Base-by-base conservation (phyloP, 108 stramenopile species). In the Bacterosira constricta region DNA sequence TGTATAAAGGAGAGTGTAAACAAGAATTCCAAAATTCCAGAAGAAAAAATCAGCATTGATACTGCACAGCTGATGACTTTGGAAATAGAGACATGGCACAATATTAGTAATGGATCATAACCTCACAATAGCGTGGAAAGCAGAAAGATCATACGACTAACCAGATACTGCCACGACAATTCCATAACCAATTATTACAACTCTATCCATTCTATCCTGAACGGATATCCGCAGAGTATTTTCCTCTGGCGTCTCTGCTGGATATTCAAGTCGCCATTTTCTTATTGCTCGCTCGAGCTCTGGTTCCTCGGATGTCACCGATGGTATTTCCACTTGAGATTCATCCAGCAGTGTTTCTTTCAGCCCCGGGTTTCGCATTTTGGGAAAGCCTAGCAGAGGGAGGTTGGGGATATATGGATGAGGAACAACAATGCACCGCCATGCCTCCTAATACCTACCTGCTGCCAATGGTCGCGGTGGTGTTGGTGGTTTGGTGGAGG, bases 141-240 rank as follows among this genome's bases (percentile, higher is more conserved):
- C 11, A 27, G 26, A 62, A n/a, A 23, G 26, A 45, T 4, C 39
- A 45, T 4, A 46, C 20, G 53, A 57, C 71, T 73, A 38, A 73
- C 71, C 41, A 4, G 61, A 36, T 27, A 32, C 31, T 9, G 54
- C 62, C 15, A 63, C 71, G n/a, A 63, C 13, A n/a, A 35, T 63
- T 2, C 60, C 54, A n/a, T 55, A 63, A 18, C 53, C 62, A 32
- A 73, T 18, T 31, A 73, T 1, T 6, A 61, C 34, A 60, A 26
- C 52, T 36, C 62, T 18, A 56, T 73, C 71, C 36, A 37, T 42
- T 20, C 36, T 63, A 7, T 63, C 52, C 45, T 73, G 62, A 32
- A 1, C 27, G 12, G n/a, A 25, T n/a, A 73, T 29, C 23, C 71
- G 61, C 17, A 9, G 20, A 25, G 25, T 37, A 51, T 34, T 63